Conservation (phyloP, 495 filamentous ascomycete genomes). For the Poronia punctata region DNA sequence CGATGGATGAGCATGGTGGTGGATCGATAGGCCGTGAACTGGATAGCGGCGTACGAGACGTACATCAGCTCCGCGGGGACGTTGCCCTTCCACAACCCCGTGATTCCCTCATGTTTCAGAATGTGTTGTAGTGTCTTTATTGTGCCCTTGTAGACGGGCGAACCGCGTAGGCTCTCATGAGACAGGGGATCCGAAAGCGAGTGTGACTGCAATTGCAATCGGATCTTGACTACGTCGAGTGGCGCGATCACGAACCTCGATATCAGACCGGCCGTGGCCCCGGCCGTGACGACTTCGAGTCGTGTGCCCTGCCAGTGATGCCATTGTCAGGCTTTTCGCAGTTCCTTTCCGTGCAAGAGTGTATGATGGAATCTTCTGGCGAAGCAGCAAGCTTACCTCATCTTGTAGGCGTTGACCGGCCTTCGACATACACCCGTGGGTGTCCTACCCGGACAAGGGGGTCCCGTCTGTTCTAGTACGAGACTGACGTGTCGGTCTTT, state of each 20-base stretch:
- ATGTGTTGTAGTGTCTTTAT: conserved; percentile 70
- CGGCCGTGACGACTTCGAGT: conserved; percentile 73
- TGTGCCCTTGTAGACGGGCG: conserved; percentile 74
- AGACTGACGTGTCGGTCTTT: no score
- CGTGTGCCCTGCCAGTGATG: conserved; percentile 58
- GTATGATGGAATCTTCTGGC: neutral
- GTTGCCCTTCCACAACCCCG: conserved; percentile 96
- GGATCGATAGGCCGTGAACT: conserved; percentile 86
- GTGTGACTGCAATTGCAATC: conserved; percentile 84
- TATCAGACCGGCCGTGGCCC: conserved; percentile 80
- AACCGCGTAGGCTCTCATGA: conserved; percentile 39
- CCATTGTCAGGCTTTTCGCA: neutral
- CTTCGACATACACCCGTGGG: conserved; percentile 61
- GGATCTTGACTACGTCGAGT: conserved; percentile 93
- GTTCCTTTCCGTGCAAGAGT: neutral
- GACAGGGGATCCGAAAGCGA: conserved; percentile 63
- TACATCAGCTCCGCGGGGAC: conserved; percentile 92
- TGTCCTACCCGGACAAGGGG: conserved; percentile 18
- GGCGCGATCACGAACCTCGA: conserved; percentile 92
- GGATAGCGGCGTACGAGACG: conserved; percentile 75
- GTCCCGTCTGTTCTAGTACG: no score
- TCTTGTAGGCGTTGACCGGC: conserved; percentile 73
- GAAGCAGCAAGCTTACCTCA: conserved; percentile 51
- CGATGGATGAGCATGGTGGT: conserved; percentile 53
- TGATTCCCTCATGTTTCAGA: conserved; percentile 68